Evolutionary conservation across 345 rosid genomes (phyloP).

Genomic region (Rhodomyrtus tomentosa): DNA sequence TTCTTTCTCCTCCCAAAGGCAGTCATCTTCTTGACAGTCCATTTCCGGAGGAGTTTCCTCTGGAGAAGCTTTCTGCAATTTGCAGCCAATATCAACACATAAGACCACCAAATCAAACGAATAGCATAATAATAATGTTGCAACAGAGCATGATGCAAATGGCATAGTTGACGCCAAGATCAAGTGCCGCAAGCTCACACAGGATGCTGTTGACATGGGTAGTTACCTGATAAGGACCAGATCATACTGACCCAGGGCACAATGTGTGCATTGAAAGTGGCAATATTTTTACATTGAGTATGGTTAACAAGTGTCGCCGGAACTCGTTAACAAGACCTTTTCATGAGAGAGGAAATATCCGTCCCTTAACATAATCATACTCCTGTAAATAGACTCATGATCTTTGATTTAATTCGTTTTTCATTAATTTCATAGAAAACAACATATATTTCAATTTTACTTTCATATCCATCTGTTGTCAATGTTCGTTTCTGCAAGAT

Average conservation of each 20-base stretch:
- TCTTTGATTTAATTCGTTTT: neutral
- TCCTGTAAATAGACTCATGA: neutral
- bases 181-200: neutral
- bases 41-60: neutral
- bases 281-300: neutral
- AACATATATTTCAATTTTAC: neutral
- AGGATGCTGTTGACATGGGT: neutral
- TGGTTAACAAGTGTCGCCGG: neutral
- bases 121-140: neutral
- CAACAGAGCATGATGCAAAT: neutral
- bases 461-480: neutral
- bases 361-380: neutral
- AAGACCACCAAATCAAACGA: neutral
- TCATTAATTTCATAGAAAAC: neutral
- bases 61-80: neutral
- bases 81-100: neutral
- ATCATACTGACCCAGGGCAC: neutral
- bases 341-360: neutral
- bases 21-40: neutral
- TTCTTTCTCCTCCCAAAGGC: constrained; percentile 21
- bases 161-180: neutral
- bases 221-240: neutral
- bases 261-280: neutral
- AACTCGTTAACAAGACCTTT: neutral
- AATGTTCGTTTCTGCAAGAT: neutral